These are phyloP conservation scores for Nymphaea colorata DNA, from an alignment of 164 flowering plant species.

Conservation along the genomic window DNA sequence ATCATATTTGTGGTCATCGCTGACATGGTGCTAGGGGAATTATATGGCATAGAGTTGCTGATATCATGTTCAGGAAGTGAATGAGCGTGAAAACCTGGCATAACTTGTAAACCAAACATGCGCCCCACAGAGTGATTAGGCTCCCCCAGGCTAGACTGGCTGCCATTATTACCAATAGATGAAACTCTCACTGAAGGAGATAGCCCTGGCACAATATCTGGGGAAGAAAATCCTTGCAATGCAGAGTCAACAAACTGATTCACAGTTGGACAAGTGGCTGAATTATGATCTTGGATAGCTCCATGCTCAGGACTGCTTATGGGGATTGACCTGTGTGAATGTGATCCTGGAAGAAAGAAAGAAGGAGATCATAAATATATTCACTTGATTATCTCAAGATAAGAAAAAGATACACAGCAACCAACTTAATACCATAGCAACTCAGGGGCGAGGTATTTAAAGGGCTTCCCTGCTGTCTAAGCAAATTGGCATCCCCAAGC, in stretches of 20 bases:
- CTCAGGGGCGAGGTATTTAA: slow-evolving; percentile 23
- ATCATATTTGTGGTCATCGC: slow-evolving; percentile 22
- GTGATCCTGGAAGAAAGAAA: not conserved
- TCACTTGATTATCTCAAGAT: not conserved
- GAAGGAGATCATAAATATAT: not conserved
- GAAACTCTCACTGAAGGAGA: slow-evolving; percentile 31
- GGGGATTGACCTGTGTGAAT: not conserved
- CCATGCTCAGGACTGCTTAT: not conserved
- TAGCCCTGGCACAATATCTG: slow-evolving; percentile 40
- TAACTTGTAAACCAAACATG: slow-evolving; percentile 12
- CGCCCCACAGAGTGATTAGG: slow-evolving; percentile 21
- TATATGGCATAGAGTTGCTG: slow-evolving; percentile 25
- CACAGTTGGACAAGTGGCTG: not conserved
- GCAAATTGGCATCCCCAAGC: slow-evolving; percentile 25
- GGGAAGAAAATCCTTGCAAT: slow-evolving; percentile 8
- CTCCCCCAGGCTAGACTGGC: slow-evolving; percentile 18
- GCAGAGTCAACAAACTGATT: slow-evolving; percentile 1
- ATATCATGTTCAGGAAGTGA: slow-evolving; percentile 53
- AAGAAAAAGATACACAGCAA: not conserved
- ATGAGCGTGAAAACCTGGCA: slow-evolving; percentile 13
- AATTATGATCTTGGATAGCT: not conserved
- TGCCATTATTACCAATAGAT: slow-evolving; percentile 16
- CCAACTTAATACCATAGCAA: slow-evolving; percentile 16
- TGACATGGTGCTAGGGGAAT: slow-evolving; percentile 22
- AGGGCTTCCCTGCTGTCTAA: slow-evolving; percentile 20